Evolutionary conservation across 2,329 filamentous ascomycete genomes (phyloP).

Genomic region (Trichoderma cornu-damae): DNA sequence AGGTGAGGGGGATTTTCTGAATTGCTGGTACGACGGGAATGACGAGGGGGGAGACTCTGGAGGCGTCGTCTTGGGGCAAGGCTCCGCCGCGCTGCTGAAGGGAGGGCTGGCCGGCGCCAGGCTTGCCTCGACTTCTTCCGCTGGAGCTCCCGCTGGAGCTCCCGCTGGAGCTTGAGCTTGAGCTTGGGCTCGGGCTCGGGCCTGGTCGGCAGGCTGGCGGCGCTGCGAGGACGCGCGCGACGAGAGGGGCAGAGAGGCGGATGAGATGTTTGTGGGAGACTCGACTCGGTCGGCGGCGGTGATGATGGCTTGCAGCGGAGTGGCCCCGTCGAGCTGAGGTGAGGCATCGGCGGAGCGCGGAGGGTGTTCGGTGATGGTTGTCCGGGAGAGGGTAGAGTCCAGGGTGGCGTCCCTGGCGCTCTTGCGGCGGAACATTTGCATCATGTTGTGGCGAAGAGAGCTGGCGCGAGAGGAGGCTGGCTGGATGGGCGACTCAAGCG

Average conservation of each 20-base stretch:
- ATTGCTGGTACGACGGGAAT: conserved; percentile 22
- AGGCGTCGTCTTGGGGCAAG: conserved; percentile 25
- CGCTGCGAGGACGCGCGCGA: conserved; percentile 12
- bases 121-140: too few species aligned
- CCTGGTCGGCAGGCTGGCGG: conserved; percentile 17
- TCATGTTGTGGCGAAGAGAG: conserved; percentile 35
- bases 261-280: conserved; percentile 18
- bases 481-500: conserved; percentile 22
- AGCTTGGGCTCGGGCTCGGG: background rate
- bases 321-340: conserved; percentile 5
- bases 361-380: background rate
- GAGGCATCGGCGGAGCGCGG: background rate
- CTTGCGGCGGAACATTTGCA: conserved; percentile 34
- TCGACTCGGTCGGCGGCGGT: conserved; percentile 15
- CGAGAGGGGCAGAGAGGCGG: conserved; percentile 10
- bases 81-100: conserved; percentile 17
- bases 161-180: too few species aligned
- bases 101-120: conserved; percentile 6
- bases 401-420: conserved; percentile 31
- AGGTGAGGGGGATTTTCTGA: conserved; percentile 28
- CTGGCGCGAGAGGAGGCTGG: conserved; percentile 29
- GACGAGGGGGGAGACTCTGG: conserved; percentile 27
- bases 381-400: conserved; percentile 22
- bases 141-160: too few species aligned
- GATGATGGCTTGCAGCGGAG: conserved; percentile 18